These are phyloP conservation scores for Microglena sp. DNA, from an alignment of 139 green algal species.

Conservation along the genomic window DNA sequence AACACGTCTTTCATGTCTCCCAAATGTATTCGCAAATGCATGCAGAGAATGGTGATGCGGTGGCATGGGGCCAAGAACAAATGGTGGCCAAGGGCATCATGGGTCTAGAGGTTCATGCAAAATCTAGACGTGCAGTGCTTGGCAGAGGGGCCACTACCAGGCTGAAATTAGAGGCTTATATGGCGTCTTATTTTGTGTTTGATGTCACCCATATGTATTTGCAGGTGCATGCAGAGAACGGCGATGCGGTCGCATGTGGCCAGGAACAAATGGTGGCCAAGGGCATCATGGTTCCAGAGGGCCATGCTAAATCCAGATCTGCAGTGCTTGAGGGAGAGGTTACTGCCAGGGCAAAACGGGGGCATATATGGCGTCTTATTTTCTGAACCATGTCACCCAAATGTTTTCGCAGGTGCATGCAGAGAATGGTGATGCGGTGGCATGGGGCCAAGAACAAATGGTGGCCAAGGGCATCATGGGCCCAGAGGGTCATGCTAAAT, in stretches of 20 bases:
- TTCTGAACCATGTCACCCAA: background rate
- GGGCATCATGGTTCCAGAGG: conserved; percentile 76
- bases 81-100: conserved; percentile 46
- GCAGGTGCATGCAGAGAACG: conserved; percentile 66
- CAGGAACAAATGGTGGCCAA: conserved; percentile 29
- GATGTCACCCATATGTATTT: too few relatives aligned
- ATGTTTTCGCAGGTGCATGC: conserved; percentile 60
- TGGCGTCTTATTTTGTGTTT: too few relatives aligned
- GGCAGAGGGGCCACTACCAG: conserved; percentile 83
- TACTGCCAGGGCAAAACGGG: conserved; percentile 59
- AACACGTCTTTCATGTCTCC: too few relatives aligned
- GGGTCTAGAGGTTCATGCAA: conserved; percentile 76
- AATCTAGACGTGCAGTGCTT: conserved; percentile 70
- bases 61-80: conserved; percentile 55
- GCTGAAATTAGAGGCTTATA: too few relatives aligned
- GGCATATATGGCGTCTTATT: background rate
- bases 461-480: conserved; percentile 50
- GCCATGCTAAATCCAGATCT: conserved; percentile 78
- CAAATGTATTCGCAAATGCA: too few relatives aligned
- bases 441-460: conserved; percentile 42
- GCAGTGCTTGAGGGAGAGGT: conserved; percentile 79
- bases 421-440: conserved; percentile 88
- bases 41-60: conserved; percentile 83
- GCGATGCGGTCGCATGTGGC: conserved; percentile 68
- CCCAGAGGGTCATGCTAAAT: conserved; percentile 82